Evolutionary conservation across 2,329 filamentous ascomycete genomes (phyloP).

Genomic region (Zasmidium cellare): DNA sequence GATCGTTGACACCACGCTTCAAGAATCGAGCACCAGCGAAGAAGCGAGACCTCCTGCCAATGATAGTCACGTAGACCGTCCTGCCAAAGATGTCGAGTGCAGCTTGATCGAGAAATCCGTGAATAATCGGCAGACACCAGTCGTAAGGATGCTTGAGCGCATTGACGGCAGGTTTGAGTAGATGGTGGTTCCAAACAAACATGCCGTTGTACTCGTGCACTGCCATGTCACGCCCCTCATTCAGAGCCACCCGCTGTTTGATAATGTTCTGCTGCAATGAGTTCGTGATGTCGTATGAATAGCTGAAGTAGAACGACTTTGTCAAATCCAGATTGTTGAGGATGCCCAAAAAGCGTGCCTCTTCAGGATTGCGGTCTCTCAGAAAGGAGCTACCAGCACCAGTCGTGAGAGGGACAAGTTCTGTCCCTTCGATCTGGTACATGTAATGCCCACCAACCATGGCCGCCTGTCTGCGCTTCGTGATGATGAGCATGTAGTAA

Average conservation of each 20-base stretch:
- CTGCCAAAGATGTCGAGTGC: constrained; percentile 75
- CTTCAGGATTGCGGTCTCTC: constrained; percentile 82
- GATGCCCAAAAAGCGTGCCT: constrained; percentile 84
- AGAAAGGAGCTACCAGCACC: constrained; percentile 66
- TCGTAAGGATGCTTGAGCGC: constrained; percentile 80
- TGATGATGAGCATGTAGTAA: constrained; percentile 96
- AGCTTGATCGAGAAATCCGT: constrained; percentile 93
- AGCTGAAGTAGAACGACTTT: constrained; percentile 95
- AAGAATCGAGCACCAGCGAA: constrained; percentile 94
- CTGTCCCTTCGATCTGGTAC: constrained; percentile 92
- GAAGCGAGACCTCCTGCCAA: constrained; percentile 85
- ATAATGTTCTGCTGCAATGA: constrained; percentile 92
- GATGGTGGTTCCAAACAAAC: constrained; percentile 97
- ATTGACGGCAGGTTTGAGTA: constrained; percentile 72
- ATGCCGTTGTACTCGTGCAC: constrained; percentile 76
- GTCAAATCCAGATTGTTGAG: constrained; percentile 88
- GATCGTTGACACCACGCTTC: constrained; percentile 90
- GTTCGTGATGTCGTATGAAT: constrained; percentile 92
- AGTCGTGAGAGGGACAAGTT: constrained; percentile 82
- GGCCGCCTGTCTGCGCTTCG: constrained; percentile 91
- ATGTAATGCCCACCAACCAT: constrained; percentile 96
- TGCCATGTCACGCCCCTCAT: constrained; percentile 61
- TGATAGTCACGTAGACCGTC: constrained; percentile 87
- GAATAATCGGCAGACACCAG: constrained; percentile 94
- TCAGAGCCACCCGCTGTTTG: constrained; percentile 70